Base-by-base conservation (phyloP, 1,284 basidiomycete species). In the Entoloma clypeatum region DNA sequence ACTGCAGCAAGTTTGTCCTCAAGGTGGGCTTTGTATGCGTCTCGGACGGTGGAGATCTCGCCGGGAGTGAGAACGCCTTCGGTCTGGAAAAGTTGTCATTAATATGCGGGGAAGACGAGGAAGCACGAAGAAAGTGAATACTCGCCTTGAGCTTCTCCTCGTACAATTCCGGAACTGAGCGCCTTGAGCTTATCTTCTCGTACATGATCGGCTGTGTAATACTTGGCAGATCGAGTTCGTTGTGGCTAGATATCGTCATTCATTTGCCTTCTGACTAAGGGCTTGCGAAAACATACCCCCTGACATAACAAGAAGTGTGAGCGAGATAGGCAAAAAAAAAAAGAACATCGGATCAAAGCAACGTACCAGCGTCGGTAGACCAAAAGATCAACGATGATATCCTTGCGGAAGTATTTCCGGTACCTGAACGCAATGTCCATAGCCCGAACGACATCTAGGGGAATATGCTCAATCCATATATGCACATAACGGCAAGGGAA, bases 181-280 rank as follows among this genome's bases (percentile, higher is more conserved):
- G 79, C 37, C 87, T 70, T 0, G 78, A 74, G 4, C 80, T 74
- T 53, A 92, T 92, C 64, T 86, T 80, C 59, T 88, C 77, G 61
- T 93, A 92, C 91, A 93, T 93, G 16, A 81, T 65, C 0, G 90
- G 91, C 56, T 89, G 86, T 0, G 94, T 96, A 61, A 92, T 92
- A 11, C 81, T 80, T 0, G 94, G 93, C 51, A 93, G 78, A 57
- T 95, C 92, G 23, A 94, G 75, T 63, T 94, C 91, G 57, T 94
- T 94, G 61, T 94, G 92, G 2, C 87, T 87, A 25, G 5, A 14
- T 72, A 77, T 74, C 21, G 28, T 16, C 13, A 10, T 4, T 25
- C 3, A 22, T 44, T 30, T 17, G 14, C 30, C n/a, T 14, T 19
- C 10, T 23, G 24, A 4, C 10, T n/a, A 22, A 8, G 21, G 5